Percentiles rank a stretch among this genome's conserved stretches.
phyloP scores from a whole-genome alignment of 2,329 filamentous ascomycete species.

The Alternaria sp. region DNA sequence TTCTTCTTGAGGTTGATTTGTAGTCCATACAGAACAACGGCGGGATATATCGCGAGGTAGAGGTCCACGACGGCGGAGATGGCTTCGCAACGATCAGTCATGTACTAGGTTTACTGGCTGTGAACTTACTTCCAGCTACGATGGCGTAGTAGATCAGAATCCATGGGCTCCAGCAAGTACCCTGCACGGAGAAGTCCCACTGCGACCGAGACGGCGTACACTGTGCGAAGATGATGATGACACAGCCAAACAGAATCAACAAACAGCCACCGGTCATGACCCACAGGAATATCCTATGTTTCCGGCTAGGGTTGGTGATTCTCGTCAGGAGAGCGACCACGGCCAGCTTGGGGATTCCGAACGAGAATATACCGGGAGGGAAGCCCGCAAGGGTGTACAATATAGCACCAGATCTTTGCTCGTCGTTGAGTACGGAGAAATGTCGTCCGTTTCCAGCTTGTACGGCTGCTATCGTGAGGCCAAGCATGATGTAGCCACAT shows the following conservation, averaged over 20 bases:
- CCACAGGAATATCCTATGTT: neutral
- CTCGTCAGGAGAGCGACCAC: neutral
- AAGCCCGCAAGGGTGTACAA: neutral
- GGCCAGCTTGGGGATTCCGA: neutral
- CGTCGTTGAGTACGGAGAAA: neutral
- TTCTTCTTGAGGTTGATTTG: neutral
- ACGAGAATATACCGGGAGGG: neutral
- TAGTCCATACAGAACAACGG: neutral
- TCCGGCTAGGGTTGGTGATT: neutral
- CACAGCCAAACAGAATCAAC: neutral
- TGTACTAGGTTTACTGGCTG: too few species aligned
- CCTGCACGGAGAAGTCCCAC: neutral
- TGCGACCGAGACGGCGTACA: neutral
- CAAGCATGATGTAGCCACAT: neutral
- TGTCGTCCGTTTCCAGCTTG: neutral
- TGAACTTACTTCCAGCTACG: neutral
- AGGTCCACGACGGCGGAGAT: neutral
- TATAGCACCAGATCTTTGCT: neutral
- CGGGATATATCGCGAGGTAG: neutral
- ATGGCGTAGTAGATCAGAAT: neutral
- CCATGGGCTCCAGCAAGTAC: conserved; percentile 2
- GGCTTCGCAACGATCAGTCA: neutral
- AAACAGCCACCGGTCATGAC: neutral
- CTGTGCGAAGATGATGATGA: neutral
- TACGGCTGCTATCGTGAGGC: neutral